Evolutionary conservation across 306 rosid genomes (phyloP).

Genomic region (Biancaea sappan): DNA sequence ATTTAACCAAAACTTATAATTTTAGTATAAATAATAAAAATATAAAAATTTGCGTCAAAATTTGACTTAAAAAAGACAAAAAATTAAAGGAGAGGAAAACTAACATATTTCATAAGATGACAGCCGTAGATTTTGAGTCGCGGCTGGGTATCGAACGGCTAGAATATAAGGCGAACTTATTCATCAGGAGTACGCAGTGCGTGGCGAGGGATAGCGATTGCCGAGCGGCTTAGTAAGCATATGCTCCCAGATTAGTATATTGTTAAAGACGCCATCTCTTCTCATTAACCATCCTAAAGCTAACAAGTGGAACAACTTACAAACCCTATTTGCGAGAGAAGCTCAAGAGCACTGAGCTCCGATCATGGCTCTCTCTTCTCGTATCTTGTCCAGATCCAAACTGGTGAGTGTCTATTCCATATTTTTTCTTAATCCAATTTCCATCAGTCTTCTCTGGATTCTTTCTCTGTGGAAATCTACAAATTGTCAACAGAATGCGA

Average conservation of each 20-base stretch:
- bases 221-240: too few species aligned
- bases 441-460: background rate
- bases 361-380: slow-evolving; percentile 79
- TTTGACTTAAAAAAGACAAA: background rate
- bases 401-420: slow-evolving; percentile 42
- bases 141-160: slow-evolving; percentile 29
- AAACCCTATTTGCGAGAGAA: slow-evolving; percentile 22
- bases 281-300: too few species aligned
- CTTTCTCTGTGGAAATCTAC: background rate
- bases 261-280: background rate
- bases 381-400: slow-evolving; percentile 72
- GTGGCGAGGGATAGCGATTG: too few species aligned
- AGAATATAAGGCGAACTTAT: background rate
- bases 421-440: background rate
- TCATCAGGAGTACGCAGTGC: background rate
- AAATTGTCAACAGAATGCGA: too few species aligned
- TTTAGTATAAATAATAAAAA: too few species aligned
- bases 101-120: background rate
- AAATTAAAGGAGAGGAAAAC: background rate
- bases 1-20: too few species aligned
- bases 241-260: too few species aligned
- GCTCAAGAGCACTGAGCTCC: slow-evolving; percentile 32
- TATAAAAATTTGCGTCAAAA: too few species aligned
- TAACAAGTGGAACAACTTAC: slow-evolving; percentile 14
- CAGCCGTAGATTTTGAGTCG: slow-evolving; percentile 20